Conservation (phyloP, 306 rosid species). For the Pterocarpus macrocarpus region DNA sequence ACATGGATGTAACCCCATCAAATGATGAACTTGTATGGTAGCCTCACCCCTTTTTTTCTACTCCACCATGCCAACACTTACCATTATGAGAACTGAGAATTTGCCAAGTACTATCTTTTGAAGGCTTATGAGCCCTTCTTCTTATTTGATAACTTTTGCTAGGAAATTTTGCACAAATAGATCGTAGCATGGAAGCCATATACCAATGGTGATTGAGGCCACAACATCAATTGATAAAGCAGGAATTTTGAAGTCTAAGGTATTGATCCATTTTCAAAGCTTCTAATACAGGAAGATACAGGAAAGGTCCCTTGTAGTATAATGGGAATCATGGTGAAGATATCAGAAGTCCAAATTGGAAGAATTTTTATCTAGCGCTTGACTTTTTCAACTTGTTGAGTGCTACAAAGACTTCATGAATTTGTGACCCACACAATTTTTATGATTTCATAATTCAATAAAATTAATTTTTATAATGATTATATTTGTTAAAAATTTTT, state of each 20-base stretch:
- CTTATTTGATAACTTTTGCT: slow-evolving; percentile 31
- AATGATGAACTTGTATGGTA: not conserved
- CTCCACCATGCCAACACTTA: slow-evolving; percentile 38
- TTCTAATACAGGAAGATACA: too few relatives aligned
- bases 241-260: not conserved
- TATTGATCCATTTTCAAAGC: too few relatives aligned
- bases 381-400: too few relatives aligned
- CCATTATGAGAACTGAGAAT: slow-evolving; percentile 28
- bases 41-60: slow-evolving; percentile 24
- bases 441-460: too few relatives aligned
- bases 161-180: not conserved
- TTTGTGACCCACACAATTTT: too few relatives aligned
- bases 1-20: slow-evolving; percentile 30
- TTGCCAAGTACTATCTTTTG: slow-evolving; percentile 42
- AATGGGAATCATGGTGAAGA: too few relatives aligned
- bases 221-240: not conserved
- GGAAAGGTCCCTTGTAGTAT: too few relatives aligned
- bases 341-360: too few relatives aligned
- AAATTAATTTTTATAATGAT: too few relatives aligned
- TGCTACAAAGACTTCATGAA: too few relatives aligned
- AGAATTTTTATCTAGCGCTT: too few relatives aligned
- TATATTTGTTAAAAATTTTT: too few relatives aligned
- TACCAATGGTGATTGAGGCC: slow-evolving; percentile 29
- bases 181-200: slow-evolving; percentile 38
- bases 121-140: slow-evolving; percentile 39